A percentile compares a stretch with the other conserved stretches of the same genome.
These are phyloP conservation scores for Phytopythium helicoides DNA, from an alignment of 352 stramenopile species.

Conservation along the genomic window DNA sequence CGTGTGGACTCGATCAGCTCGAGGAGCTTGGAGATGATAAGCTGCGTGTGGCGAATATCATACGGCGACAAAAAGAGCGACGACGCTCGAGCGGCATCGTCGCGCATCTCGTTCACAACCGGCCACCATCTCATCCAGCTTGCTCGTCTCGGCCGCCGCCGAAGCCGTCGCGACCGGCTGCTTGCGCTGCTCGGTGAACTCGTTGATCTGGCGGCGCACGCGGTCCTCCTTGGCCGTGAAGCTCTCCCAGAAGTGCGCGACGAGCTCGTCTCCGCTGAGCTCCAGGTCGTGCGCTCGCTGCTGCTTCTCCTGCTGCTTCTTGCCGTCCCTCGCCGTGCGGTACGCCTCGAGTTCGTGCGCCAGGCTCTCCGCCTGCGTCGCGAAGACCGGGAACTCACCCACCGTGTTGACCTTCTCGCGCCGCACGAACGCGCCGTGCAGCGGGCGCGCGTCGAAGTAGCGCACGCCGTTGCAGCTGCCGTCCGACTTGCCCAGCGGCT, in stretches of 20 bases:
- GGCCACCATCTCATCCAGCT: slow-evolving; percentile 54
- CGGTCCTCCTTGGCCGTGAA: slow-evolving; percentile 55
- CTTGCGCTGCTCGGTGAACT: slow-evolving; percentile 63
- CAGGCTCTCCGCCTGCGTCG: slow-evolving; percentile 50
- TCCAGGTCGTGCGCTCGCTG: slow-evolving; percentile 18
- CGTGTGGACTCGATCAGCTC: slow-evolving; percentile 70
- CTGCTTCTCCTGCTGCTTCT: slow-evolving; percentile 19
- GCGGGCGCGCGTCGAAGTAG: slow-evolving; percentile 61
- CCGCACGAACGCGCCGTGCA: slow-evolving; percentile 70
- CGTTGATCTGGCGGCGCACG: slow-evolving; percentile 42
- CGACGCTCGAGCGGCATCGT: slow-evolving; percentile 55
- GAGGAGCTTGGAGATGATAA: slow-evolving; percentile 57
- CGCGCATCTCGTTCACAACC: slow-evolving; percentile 48
- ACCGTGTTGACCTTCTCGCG: slow-evolving; percentile 51
- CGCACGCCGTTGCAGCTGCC: slow-evolving; percentile 39
- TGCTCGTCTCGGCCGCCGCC: slow-evolving; percentile 34
- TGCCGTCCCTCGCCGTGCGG: slow-evolving; percentile 34
- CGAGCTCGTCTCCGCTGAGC: slow-evolving; percentile 35
- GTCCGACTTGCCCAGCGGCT: slow-evolving; percentile 76
- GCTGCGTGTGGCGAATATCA: slow-evolving; percentile 77
- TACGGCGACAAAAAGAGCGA: slow-evolving; percentile 86
- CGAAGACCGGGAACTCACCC: slow-evolving; percentile 51
- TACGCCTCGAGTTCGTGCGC: slow-evolving; percentile 47
- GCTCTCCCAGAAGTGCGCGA: slow-evolving; percentile 58
- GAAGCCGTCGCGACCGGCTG: slow-evolving; percentile 29